Base-by-base conservation (phyloP, 1,284 basidiomycete species). In the Irpex sp. region DNA sequence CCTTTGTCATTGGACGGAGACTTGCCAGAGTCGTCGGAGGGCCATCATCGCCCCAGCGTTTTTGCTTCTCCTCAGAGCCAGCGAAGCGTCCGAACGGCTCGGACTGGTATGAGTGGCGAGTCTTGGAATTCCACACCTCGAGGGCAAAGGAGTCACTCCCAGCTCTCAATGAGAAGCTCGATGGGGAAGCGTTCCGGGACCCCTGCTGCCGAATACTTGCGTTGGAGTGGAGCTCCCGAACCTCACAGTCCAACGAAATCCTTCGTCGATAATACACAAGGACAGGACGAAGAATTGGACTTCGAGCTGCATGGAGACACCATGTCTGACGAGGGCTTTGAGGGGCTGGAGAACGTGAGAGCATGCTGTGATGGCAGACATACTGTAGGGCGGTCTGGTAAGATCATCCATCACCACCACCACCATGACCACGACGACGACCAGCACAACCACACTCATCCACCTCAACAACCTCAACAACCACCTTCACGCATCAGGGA, bases 291-390 rank as follows among this genome's bases (percentile, higher is more conserved):
- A 0, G 93, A 93, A 51, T 83, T 93, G n/a, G 89, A 93, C 70
- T 93, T 93, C 69, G 88, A 92, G 72, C 79, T 91, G 17, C 87
- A 93, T 65, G 89, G 87, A 48, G 89, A 89, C 51, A 84, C 84
- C 19, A 79, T 89, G 70, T 89, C 87, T 7, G 93, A 94, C 67
- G 89, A 89, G 58, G 93, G 86, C 1, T 99, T 88, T 73, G 96
- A 98, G 71, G 97, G 96, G 0, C 74, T 99, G 56, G 96, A 98
- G 77, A 97, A 97, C 71, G 94, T 97, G 31, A 85, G 94, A 38
- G 95, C 95, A 1, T 98, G 96, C 76, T 98, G 96, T 72, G 94
- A 96, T 74, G 97, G 97, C 70, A 85, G 82, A 56, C 97, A 99
- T 76, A 92, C 91, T 0, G 89, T 93, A 44, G 88, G 88, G 0